These are phyloP conservation scores for Pelargonium cotyledonis DNA, from an alignment of 441 rosid genomes.

Conservation along the genomic window DNA sequence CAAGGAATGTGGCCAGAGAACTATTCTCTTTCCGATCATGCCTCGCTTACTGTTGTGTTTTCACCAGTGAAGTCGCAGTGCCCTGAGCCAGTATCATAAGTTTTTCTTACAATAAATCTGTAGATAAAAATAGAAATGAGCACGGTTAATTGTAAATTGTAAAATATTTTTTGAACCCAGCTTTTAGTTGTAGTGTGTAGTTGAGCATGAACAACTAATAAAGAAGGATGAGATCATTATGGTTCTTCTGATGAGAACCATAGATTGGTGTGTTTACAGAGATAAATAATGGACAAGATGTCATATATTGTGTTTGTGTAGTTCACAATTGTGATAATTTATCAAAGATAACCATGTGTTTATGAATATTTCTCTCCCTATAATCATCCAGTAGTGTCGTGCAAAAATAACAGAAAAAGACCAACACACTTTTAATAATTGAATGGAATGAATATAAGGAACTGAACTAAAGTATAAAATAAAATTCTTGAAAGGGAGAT, in stretches of 20 bases:
- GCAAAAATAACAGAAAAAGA: no score
- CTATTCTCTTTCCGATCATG: slow-evolving; percentile 85
- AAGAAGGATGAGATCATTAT: not conserved
- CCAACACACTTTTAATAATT: no score
- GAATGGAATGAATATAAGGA: no score
- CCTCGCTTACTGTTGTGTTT: slow-evolving; percentile 76
- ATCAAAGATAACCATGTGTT: no score
- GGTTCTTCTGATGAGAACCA: not conserved
- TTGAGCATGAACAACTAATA: not conserved
- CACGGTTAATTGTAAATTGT: not conserved
- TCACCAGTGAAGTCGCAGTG: slow-evolving; percentile 55
- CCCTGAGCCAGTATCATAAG: slow-evolving; percentile 11
- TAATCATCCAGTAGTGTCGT: no score
- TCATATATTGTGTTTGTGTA: no score
- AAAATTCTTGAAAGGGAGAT: no score
- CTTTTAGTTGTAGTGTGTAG: not conserved
- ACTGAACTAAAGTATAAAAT: no score
- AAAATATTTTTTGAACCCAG: not conserved
- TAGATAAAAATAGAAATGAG: not conserved
- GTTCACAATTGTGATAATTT: no score
- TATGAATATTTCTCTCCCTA: no score
- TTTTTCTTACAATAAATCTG: not conserved
- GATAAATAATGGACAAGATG: no score
- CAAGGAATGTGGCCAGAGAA: slow-evolving; percentile 82
- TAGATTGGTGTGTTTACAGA: no score